phyloP scores from a whole-genome alignment of 140 eudicot genomes.

The Stevia rebaudiana region DNA sequence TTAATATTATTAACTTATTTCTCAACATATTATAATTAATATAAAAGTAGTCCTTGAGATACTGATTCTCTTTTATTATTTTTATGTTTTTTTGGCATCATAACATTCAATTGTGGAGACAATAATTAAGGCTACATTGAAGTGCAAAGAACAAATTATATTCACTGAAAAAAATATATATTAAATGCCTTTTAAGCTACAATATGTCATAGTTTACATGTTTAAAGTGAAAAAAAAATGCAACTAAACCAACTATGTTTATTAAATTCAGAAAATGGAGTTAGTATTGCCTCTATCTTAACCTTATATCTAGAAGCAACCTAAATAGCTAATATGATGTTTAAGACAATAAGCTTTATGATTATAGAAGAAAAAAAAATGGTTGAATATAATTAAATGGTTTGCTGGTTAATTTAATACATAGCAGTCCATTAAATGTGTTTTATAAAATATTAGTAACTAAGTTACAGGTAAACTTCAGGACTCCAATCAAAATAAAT shows the following conservation, averaged over 20 bases:
- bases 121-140: background rate
- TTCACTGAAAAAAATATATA: background rate
- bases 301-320: constrained; percentile 4
- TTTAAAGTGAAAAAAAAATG: no score
- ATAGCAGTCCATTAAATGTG: background rate
- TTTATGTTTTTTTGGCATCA: background rate
- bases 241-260: background rate
- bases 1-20: no score
- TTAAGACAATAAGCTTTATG: background rate
- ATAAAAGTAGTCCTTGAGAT: background rate
- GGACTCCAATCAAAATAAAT: background rate
- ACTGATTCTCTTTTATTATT: background rate
- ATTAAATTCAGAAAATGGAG: background rate
- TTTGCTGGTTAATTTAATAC: background rate
- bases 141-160: background rate
- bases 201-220: background rate
- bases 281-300: background rate
- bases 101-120: background rate
- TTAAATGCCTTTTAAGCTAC: background rate
- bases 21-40: background rate
- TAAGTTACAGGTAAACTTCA: background rate
- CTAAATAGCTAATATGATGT: background rate
- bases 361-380: background rate
- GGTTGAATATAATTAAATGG: background rate
- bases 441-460: background rate